Percentiles rank a stretch among this genome's conserved stretches.
These are phyloP conservation scores for Alternaria metachromatica DNA, from an alignment of 2,329 filamentous ascomycete species.

Conservation along the genomic window DNA sequence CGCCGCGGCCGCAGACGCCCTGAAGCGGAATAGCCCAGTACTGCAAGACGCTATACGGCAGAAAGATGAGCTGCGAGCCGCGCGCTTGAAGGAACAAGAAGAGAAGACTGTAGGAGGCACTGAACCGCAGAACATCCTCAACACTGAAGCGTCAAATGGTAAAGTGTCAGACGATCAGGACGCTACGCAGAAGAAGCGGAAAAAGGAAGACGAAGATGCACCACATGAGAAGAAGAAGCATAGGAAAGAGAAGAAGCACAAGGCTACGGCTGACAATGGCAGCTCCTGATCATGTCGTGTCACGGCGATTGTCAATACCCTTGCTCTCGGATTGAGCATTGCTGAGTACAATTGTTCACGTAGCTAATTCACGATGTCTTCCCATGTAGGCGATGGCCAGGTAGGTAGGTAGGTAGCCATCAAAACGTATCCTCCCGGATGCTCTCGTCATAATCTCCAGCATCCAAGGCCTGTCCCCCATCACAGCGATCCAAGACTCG, in stretches of 20 bases:
- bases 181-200: conserved; percentile 8
- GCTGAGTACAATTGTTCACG: no score
- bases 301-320: neutral
- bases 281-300: neutral
- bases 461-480: neutral
- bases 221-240: conserved; percentile 23
- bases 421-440: neutral
- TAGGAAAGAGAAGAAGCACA: conserved; percentile 10
- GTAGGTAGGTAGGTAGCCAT: conserved; percentile 13
- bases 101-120: conserved; percentile 13
- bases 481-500: neutral
- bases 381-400: neutral
- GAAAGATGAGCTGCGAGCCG: conserved; percentile 30
- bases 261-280: conserved; percentile 6
- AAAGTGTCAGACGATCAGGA: neutral
- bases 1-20: conserved; percentile 68
- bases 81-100: conserved; percentile 21
- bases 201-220: neutral
- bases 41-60: conserved; percentile 23
- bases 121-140: conserved; percentile 1
- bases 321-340: neutral
- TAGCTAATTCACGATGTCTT: no score
- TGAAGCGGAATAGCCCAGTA: conserved; percentile 55
- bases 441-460: no score
- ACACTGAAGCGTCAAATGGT: conserved; percentile 31